phyloP scores from a whole-genome alignment of 495 filamentous ascomycete species.

The Tuber magnatum region DNA sequence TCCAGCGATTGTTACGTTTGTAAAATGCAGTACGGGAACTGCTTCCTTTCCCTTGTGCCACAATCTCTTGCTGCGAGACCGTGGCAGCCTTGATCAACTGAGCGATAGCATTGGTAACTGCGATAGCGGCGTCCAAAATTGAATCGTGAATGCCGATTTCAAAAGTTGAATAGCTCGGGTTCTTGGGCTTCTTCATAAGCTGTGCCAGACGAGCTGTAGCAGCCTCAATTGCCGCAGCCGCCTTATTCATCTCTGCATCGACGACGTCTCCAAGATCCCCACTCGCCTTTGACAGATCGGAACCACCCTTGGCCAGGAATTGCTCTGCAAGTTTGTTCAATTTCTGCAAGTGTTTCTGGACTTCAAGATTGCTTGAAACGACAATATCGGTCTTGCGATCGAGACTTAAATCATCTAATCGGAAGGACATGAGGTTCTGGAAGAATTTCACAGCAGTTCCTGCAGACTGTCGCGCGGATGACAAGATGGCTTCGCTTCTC shows the following conservation, averaged over 20 bases:
- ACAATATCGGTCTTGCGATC: constrained; percentile 89
- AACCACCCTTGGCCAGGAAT: constrained; percentile 68
- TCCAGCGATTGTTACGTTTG: constrained; percentile 82
- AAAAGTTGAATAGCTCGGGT: constrained; percentile 83
- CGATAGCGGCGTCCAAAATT: constrained; percentile 87
- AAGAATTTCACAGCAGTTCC: constrained; percentile 90
- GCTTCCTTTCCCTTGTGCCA: constrained; percentile 83
- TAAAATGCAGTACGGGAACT: constrained; percentile 93
- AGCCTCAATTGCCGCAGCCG: constrained; percentile 91
- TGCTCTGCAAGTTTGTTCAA: constrained; percentile 86
- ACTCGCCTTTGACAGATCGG: constrained; percentile 59
- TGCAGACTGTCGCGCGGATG: constrained; percentile 74
- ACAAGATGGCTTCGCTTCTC: constrained; percentile 76
- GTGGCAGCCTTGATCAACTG: constrained; percentile 96
- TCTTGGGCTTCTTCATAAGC: constrained; percentile 86
- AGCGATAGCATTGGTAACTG: constrained; percentile 92
- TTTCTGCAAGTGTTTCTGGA: constrained; percentile 80
- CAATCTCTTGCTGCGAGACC: constrained; percentile 89
- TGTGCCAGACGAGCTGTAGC: constrained; percentile 81
- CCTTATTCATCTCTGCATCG: constrained; percentile 81
- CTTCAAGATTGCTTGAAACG: constrained; percentile 91
- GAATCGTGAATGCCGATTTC: constrained; percentile 90
- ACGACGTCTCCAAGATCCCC: constrained; percentile 92
- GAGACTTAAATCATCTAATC: constrained; percentile 77
- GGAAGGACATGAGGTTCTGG: constrained; percentile 86